phyloP scores from a whole-genome alignment of 495 filamentous ascomycete genomes.

The Neurospora terricola region DNA sequence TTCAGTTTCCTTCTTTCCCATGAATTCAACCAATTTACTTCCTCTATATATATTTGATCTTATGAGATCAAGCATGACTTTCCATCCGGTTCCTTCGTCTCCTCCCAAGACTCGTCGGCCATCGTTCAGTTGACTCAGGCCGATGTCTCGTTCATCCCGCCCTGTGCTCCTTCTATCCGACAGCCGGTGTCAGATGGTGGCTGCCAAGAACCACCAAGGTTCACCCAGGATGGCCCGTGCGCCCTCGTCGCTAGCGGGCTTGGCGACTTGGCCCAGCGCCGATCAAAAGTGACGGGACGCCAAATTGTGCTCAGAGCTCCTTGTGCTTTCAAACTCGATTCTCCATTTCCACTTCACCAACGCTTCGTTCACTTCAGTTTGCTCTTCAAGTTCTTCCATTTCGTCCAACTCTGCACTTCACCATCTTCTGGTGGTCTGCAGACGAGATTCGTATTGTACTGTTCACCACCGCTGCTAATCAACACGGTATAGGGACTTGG shows the following conservation, averaged over 20 bases:
- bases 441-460: not conserved
- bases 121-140: slow-evolving; percentile 14
- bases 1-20: not conserved
- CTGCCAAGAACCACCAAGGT: not conserved
- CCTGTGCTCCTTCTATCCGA: not conserved
- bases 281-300: not conserved
- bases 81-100: not conserved
- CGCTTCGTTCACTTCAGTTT: not conserved
- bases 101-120: not conserved
- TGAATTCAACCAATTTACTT: not conserved
- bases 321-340: not conserved
- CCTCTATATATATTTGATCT: not conserved
- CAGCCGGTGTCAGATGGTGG: not conserved
- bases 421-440: not conserved
- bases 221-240: not conserved
- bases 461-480: not conserved
- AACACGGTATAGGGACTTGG: not conserved
- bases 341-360: not conserved
- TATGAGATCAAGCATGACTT: not conserved
- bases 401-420: not conserved
- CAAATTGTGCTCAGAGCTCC: not conserved
- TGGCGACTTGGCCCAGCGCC: not conserved
- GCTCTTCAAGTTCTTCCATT: not conserved
- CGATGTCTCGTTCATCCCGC: not conserved
- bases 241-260: not conserved